These are phyloP conservation scores for Pterocarpus macrocarpus DNA, from an alignment of 306 rosid species.

Conservation along the genomic window DNA sequence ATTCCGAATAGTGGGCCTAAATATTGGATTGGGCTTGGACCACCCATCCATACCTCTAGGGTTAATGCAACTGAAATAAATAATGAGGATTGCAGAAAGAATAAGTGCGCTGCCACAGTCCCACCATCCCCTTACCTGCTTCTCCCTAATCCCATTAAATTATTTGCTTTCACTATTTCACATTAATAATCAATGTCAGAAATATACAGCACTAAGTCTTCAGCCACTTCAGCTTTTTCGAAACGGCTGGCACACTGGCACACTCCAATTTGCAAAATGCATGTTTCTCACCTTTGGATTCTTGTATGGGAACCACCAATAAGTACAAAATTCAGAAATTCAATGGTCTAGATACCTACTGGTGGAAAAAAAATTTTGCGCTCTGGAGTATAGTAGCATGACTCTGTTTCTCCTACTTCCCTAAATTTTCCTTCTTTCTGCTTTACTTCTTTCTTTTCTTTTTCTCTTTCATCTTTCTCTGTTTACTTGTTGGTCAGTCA, in stretches of 20 bases:
- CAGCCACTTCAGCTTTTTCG: slow-evolving; percentile 13
- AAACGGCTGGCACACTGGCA: slow-evolving; percentile 21
- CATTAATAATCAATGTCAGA: slow-evolving; percentile 29
- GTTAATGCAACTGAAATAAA: slow-evolving; percentile 17
- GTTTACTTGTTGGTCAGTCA: slow-evolving; percentile 38
- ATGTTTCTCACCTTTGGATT: not conserved
- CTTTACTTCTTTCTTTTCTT: not conserved
- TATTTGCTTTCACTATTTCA: slow-evolving; percentile 20
- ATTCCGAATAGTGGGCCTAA: slow-evolving; percentile 18
- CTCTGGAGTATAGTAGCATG: too few species aligned
- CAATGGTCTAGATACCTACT: too few species aligned
- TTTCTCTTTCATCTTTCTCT: not conserved
- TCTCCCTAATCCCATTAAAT: slow-evolving; percentile 29
- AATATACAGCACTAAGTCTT: not conserved
- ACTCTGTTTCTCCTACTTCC: not conserved
- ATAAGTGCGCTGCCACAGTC: slow-evolving; percentile 22
- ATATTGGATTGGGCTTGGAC: slow-evolving; percentile 31
- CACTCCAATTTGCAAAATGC: slow-evolving; percentile 47
- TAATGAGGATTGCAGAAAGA: slow-evolving; percentile 22
- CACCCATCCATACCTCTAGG: slow-evolving; percentile 2
- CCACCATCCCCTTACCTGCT: slow-evolving; percentile 30
- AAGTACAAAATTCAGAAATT: too few species aligned
- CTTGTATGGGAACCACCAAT: too few species aligned
- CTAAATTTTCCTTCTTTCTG: not conserved
- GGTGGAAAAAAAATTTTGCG: too few species aligned